Evolutionary conservation across 2,329 filamentous ascomycete genomes (phyloP).

Genomic region (Claviceps sorghi): DNA sequence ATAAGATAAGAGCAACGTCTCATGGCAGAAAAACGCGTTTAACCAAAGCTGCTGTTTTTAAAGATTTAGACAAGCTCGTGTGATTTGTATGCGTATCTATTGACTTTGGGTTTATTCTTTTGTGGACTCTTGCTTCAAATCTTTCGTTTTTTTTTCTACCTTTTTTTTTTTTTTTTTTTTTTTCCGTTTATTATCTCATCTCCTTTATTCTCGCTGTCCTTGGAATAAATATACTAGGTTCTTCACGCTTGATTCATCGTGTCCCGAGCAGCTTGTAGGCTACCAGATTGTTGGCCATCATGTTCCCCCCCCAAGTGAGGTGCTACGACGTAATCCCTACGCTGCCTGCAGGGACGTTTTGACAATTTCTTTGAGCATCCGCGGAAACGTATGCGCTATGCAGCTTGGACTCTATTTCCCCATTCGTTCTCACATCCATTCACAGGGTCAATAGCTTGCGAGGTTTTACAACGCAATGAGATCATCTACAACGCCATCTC

Average conservation of each 20-base stretch:
- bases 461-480: conserved; percentile 4
- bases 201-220: too few species aligned
- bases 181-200: not conserved
- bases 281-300: not conserved
- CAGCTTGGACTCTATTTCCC: not conserved
- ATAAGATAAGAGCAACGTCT: conserved; percentile 1
- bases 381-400: not conserved
- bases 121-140: too few species aligned
- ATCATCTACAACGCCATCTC: conserved; percentile 1
- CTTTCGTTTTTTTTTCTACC: not conserved
- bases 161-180: not conserved
- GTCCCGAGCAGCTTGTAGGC: not conserved
- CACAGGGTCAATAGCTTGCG: not conserved
- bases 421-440: not conserved
- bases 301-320: not conserved
- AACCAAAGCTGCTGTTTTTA: not conserved
- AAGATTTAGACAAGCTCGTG: not conserved
- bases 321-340: not conserved
- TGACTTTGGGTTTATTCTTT: not conserved
- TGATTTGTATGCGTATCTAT: not conserved
- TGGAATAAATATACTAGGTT: too few species aligned
- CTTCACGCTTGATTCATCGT: not conserved
- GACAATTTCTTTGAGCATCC: not conserved
- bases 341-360: not conserved
- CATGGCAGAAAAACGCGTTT: not conserved